Percentiles rank a stretch among this genome's conserved stretches.
Conservation (phyloP, 257 asterid species). For the Ligustrum vulgare region DNA sequence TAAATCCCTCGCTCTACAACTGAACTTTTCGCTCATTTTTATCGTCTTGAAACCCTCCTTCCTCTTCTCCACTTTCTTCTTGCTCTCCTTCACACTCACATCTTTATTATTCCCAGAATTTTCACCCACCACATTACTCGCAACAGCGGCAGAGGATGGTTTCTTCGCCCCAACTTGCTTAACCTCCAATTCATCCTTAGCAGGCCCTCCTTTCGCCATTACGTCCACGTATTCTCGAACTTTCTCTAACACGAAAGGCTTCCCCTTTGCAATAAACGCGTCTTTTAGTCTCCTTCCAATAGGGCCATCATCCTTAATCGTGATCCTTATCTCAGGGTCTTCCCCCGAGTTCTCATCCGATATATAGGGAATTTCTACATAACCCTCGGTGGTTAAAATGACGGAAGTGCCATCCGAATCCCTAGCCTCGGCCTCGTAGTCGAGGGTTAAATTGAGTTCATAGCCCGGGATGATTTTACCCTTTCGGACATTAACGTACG, state of each 20-base stretch:
- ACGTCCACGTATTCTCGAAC: conserved; percentile 59
- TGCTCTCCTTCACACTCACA: conserved; percentile 31
- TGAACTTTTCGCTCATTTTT: conserved; percentile 80
- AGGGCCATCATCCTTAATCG: conserved; percentile 77
- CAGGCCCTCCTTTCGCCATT: conserved; percentile 87
- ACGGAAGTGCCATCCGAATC: conserved; percentile 54
- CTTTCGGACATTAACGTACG: conserved; percentile 87
- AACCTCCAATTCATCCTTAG: conserved; percentile 82
- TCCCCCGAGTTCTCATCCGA: conserved; percentile 94
- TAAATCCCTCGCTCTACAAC: conserved; percentile 72
- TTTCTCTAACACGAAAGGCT: conserved; percentile 73
- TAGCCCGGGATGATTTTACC: conserved; percentile 90
- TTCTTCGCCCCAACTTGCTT: conserved; percentile 49
- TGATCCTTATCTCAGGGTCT: conserved; percentile 69
- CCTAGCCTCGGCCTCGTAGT: conserved; percentile 76
- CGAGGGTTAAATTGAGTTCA: conserved; percentile 57
- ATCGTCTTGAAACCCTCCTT: conserved; percentile 93
- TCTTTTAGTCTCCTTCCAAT: conserved; percentile 69
- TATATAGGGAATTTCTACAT: conserved; percentile 79
- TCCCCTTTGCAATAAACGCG: conserved; percentile 70
- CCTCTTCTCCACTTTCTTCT: conserved; percentile 44
- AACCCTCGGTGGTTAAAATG: conserved; percentile 53
- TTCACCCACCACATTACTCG: background rate
- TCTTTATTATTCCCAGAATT: conserved; percentile 2
- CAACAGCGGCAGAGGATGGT: conserved; percentile 12